These are phyloP conservation scores for Scedosporium dehoogii DNA, from an alignment of 2,329 filamentous ascomycete species.

Conservation along the genomic window DNA sequence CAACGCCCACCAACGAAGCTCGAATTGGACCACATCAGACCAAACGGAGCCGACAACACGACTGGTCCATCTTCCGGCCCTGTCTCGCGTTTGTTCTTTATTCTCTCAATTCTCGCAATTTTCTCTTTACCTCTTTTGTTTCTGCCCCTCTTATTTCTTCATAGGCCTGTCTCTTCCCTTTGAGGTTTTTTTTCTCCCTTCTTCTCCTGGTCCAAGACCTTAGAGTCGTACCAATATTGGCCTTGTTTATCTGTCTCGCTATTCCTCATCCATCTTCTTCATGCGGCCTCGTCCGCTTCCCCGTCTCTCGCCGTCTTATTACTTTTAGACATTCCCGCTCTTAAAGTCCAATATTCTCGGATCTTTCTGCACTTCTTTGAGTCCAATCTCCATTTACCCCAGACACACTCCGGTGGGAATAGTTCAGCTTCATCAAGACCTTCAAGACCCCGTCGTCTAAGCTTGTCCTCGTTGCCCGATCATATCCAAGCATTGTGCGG, in stretches of 20 bases:
- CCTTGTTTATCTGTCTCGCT: slow-evolving; percentile 1
- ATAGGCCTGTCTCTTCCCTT: background rate
- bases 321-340: background rate
- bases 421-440: background rate
- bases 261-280: background rate
- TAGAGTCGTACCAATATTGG: background rate
- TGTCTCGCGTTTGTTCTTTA: background rate
- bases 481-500: background rate
- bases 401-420: background rate
- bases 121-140: background rate
- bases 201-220: background rate
- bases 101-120: background rate
- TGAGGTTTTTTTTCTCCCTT: background rate
- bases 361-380: background rate
- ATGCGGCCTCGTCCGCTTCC: background rate
- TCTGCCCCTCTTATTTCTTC: background rate
- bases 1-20: background rate
- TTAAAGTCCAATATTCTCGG: background rate
- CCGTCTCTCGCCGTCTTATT: background rate
- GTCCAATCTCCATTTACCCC: background rate
- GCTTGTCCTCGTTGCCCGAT: no score
- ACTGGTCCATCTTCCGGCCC: background rate
- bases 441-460: background rate
- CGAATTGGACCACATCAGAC: background rate
- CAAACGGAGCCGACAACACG: slow-evolving; percentile 2